Base-by-base conservation (phyloP, 2,329 filamentous ascomycete species). In the Ophiostoma piceae region DNA sequence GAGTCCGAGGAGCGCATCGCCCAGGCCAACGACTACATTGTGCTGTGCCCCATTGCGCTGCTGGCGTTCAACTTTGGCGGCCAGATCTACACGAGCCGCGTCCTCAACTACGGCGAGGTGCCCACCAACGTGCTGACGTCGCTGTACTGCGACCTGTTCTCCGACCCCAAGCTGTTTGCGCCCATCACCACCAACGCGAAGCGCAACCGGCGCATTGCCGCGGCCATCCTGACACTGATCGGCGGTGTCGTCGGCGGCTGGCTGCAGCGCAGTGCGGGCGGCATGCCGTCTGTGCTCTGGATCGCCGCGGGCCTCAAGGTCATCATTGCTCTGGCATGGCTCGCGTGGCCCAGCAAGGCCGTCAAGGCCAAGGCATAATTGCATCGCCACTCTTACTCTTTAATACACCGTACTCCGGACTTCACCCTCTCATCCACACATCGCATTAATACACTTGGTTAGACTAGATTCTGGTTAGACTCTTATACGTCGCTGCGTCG, bases 271-370 rank as follows among this genome's bases (percentile, higher is more conserved):
- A 83, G 84, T 22, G 80, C 81, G 0, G 84, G 82, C 0, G 84
- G 86, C 62, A 74, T 1, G 72, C 67, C 69, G 16, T 54, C 69
- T 4, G 71, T 68, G 14, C 74, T 90, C 71, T 90, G 87, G 87
- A 80, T 84, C n/a, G 87, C 86, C 0, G 82, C 84, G 0, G 77
- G 74, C 0, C 74, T 90, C 66, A 91, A 91, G 78, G 74, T 84
- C 1, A 54, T 79, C 1, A 85, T 89, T 71, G 81, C 87, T 0
- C 29, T 85, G 1, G 79, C 84, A 0, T 91, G 89, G 88, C 78
- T 86, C 19, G 73, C 84, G 1, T 91, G 89, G 89, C 85, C 83
- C 3, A 81, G 67, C 69, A 71, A 65, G 32, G 60, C 62, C 65
- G 60, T 57, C 66, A 65, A 19, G 14, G 51, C 51, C 22, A 65